These are phyloP conservation scores for Colletotrichum nymphaeae DNA, from an alignment of 2,329 filamentous ascomycete genomes.

Conservation along the genomic window DNA sequence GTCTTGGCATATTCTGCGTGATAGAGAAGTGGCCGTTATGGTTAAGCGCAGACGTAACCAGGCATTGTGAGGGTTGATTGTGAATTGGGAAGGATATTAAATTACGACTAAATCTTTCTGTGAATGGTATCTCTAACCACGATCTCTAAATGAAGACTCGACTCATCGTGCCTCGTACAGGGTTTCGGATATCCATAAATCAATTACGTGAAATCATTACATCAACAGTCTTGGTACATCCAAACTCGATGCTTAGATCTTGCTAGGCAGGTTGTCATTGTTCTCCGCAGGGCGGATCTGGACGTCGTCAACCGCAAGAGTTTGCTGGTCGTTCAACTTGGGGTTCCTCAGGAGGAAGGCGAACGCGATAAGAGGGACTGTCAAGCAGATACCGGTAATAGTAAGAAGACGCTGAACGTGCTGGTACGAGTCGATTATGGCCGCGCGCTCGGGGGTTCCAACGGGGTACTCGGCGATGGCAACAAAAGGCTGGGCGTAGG, in stretches of 20 bases:
- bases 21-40: too few species aligned
- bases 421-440: slow-evolving; percentile 57
- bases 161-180: too few species aligned
- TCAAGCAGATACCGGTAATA: slow-evolving; percentile 61
- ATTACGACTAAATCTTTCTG: too few species aligned
- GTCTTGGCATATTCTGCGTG: too few species aligned
- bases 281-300: slow-evolving; percentile 1
- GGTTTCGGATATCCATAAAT: neutral
- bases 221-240: neutral
- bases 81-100: too few species aligned
- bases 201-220: neutral
- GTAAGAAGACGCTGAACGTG: slow-evolving; percentile 58
- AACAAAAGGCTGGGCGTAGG: slow-evolving; percentile 50
- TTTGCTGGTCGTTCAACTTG: slow-evolving; percentile 58
- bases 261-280: neutral
- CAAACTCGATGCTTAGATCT: neutral
- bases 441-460: slow-evolving; percentile 55
- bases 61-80: too few species aligned
- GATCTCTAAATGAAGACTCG: too few species aligned
- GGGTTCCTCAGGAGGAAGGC: slow-evolving; percentile 56
- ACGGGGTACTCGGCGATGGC: slow-evolving; percentile 49
- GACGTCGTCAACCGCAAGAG: slow-evolving; percentile 46
- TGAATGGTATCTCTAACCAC: too few species aligned
- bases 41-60: too few species aligned
- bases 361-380: slow-evolving; percentile 59